Base-by-base conservation (phyloP, 1,284 basidiomycete species). In the Caloboletus firmus region DNA sequence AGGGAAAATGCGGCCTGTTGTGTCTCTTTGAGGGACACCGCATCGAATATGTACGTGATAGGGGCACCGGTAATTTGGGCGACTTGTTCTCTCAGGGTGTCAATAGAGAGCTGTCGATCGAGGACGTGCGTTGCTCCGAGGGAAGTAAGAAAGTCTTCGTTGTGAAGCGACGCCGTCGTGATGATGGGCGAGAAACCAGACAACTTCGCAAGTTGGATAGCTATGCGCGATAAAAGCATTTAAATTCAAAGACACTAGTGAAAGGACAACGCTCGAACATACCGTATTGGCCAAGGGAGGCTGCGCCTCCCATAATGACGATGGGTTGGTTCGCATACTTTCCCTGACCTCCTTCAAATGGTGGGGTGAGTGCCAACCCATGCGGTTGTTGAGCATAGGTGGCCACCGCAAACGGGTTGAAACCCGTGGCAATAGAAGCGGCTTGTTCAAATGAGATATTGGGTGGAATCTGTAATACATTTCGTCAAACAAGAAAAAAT, bases 41-140 rank as follows among this genome's bases (percentile, higher is more conserved):
- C 62, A 12, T 62, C 62, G 12, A 63, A 66, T 12, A 55, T 46
- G 42, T 61, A 55, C 10, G 28, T 45, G 39, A 63, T 52, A 11
- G 52, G 54, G 10, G 15, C 8, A 6, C 22, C 5, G 18, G 53
- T 60, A 47, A 60, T 51, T 15, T 45, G 42, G 0, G 31, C 41
- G 31, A 64, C 35, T 11, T 49, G 57, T 9, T 52, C 46, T 18
- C 18, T 49, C 13, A 66, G 24, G 15, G 36, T 35, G 13, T 32
- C 3, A 8, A 17, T 11, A 5, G 62, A 45, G 28, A 64, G 52
- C 8, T 51, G 58, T 44, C 73, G 67, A 49, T 72, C 72, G 58
- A 79, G 62, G 52, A 73, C 62, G 32, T 74, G 73, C 2, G 74
- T 75, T 4, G 75, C 79, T 8, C 79, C 78, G 42, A 76, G 66